phyloP scores from a whole-genome alignment of 495 filamentous ascomycete genomes.

The Apiosordaria backusii region DNA sequence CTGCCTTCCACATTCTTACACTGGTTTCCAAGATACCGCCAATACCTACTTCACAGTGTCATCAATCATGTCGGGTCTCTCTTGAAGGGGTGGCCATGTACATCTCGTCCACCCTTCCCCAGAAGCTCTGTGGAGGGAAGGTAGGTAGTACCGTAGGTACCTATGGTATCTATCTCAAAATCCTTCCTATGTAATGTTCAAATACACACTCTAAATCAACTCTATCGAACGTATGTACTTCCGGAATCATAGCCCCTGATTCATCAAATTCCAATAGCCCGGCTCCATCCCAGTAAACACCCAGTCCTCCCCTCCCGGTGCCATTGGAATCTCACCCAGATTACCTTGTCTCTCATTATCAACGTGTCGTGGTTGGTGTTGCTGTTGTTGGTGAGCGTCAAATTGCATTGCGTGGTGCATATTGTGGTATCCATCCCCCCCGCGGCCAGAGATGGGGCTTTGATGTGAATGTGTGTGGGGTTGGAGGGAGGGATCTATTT shows the following conservation, averaged over 20 bases:
- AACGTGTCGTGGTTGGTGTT: not conserved
- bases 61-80: too few species aligned
- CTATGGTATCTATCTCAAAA: too few species aligned
- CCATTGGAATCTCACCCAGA: constrained; percentile 27
- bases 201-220: not conserved
- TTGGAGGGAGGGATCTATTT: not conserved
- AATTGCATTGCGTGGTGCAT: constrained; percentile 29
- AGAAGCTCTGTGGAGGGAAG: too few species aligned
- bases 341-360: not conserved
- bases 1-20: too few species aligned
- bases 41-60: too few species aligned
- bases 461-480: not conserved
- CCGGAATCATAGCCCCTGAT: not conserved
- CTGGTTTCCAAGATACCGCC: too few species aligned
- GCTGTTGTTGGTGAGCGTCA: constrained; percentile 21
- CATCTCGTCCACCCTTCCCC: too few species aligned
- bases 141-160: too few species aligned
- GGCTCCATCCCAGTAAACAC: constrained; percentile 42
- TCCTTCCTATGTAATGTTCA: too few species aligned
- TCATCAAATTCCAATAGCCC: constrained; percentile 32
- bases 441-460: not conserved
- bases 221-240: not conserved
- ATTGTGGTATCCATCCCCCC: not conserved
- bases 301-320: constrained; percentile 40
- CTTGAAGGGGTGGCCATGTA: too few species aligned